Conservation (phyloP, 2,329 filamentous ascomycete species). For the Aspergillus floridensis region DNA sequence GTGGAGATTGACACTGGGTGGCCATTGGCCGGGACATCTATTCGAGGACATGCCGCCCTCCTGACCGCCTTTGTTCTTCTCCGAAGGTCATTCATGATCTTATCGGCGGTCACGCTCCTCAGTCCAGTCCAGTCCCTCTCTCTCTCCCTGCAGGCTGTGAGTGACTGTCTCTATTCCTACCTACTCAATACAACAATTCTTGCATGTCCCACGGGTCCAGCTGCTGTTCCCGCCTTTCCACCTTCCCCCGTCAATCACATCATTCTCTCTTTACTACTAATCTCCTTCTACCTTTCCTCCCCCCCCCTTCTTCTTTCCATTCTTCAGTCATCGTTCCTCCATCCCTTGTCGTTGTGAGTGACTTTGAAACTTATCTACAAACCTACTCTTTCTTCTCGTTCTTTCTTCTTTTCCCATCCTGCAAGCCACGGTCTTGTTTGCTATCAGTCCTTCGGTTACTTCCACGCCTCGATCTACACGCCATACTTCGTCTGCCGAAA, state of each 20-base stretch:
- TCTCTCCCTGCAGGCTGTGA: constrained; percentile 17
- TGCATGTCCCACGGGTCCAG: constrained; percentile 28
- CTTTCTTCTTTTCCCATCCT: constrained; percentile 1
- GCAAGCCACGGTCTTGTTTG: neutral
- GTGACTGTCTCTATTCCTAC: neutral
- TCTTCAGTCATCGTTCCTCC: neutral
- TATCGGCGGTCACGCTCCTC: neutral
- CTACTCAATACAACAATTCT: constrained; percentile 16
- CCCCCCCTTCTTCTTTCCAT: constrained; percentile 5
- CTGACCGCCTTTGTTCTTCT: neutral
- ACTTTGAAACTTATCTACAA: neutral
- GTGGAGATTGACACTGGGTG: too few relatives aligned
- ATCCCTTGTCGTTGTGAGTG: neutral
- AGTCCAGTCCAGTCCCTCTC: too few relatives aligned
- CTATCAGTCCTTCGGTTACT: neutral
- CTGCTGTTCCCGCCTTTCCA: constrained; percentile 19
- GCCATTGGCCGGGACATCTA: too few relatives aligned
- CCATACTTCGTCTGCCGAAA: neutral
- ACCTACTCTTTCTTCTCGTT: neutral
- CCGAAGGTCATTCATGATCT: neutral
- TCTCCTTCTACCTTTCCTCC: constrained; percentile 14
- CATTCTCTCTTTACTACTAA: constrained; percentile 17
- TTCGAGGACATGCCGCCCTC: neutral
- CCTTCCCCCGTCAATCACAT: constrained; percentile 27
- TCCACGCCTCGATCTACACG: neutral